Base-by-base conservation (phyloP, 139 green algal species). In the Auxenochlorella pyrenoidosa region DNA sequence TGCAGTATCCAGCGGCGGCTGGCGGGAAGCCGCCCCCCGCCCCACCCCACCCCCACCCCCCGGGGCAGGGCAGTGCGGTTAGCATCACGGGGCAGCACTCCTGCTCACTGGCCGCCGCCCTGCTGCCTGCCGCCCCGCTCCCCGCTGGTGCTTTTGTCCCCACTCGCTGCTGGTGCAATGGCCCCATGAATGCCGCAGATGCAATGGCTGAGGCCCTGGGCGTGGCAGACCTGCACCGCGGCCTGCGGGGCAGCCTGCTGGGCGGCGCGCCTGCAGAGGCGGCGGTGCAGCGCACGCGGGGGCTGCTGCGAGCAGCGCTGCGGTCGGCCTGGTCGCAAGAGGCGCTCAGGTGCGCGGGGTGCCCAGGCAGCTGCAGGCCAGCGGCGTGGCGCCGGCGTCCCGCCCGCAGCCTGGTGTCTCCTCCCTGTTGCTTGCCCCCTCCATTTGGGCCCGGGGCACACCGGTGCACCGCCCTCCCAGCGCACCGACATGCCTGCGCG, bases 301-400 rank as follows among this genome's bases (percentile, higher is more conserved):
- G 51, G 36, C 36, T 38, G 73, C 66, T 88, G 89, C 65, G 75
- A 6, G 41, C 30, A 5, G 43, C 21, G 21, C 54, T 89, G 43
- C 60, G 59, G 8, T 18, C 77, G 19, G 83, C 83, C 18, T 91
- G 88, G 88, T 89, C 83, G 3, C 59, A 70, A 0, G 88, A 91
- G 63, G 88, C 88, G 16, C 15, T 88, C 41, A 47, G 78, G 80
- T 85, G 28, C 16, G 38, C 0, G 34, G 63, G 76, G 30, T 1
- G 47, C 30, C 1, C 3, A 38, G 19, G 36, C 36, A 51, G 47
- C 47, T n/a, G n/a, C n/a, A n/a, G n/a, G n/a, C n/a, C n/a, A n/a
- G n/a, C n/a, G n/a, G n/a, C n/a, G n/a, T n/a, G n/a, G n/a, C n/a
- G n/a, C n/a, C n/a, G n/a, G n/a, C n/a, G n/a, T n/a, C n/a, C n/a